These are phyloP conservation scores for Dissoconium aciculare DNA, from an alignment of 2,329 filamentous ascomycete species.

Conservation along the genomic window DNA sequence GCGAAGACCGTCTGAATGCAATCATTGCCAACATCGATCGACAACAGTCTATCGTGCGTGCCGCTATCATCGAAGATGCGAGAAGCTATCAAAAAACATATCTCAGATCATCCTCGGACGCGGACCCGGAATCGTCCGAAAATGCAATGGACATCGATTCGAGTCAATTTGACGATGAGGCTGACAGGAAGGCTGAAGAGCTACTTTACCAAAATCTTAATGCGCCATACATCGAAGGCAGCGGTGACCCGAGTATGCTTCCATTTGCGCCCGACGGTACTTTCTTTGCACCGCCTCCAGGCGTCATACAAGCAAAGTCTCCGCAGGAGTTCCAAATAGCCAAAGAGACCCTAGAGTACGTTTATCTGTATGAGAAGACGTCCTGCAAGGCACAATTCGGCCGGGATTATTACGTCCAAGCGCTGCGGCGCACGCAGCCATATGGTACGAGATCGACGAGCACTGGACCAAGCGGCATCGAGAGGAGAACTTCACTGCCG, in stretches of 20 bases:
- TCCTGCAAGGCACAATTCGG: slow-evolving; percentile 8
- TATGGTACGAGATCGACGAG: slow-evolving; percentile 2
- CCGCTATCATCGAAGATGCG: slow-evolving; percentile 3
- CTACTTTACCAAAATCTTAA: slow-evolving; percentile 9
- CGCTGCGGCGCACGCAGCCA: slow-evolving; percentile 10
- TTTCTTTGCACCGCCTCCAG: background rate
- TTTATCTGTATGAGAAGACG: slow-evolving; percentile 13
- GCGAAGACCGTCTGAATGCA: slow-evolving; percentile 11
- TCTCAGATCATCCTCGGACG: background rate
- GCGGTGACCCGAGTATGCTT: slow-evolving; percentile 9
- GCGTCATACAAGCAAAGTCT: background rate
- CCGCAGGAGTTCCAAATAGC: slow-evolving; percentile 5
- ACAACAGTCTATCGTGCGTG: background rate
- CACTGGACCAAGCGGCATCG: background rate
- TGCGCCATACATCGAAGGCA: slow-evolving; percentile 9
- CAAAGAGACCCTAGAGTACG: slow-evolving; percentile 7
- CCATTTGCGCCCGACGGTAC: background rate
- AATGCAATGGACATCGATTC: background rate
- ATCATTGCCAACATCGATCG: slow-evolving; percentile 16
- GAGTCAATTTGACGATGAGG: background rate
- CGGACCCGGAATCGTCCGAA: background rate
- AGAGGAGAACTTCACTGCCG: background rate
- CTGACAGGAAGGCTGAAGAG: no score
- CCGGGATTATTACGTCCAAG: slow-evolving; percentile 11
- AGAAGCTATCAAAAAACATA: background rate